Conservation (phyloP, 169 alveolate species). For the Plasmodium cynomolgi region DNA sequence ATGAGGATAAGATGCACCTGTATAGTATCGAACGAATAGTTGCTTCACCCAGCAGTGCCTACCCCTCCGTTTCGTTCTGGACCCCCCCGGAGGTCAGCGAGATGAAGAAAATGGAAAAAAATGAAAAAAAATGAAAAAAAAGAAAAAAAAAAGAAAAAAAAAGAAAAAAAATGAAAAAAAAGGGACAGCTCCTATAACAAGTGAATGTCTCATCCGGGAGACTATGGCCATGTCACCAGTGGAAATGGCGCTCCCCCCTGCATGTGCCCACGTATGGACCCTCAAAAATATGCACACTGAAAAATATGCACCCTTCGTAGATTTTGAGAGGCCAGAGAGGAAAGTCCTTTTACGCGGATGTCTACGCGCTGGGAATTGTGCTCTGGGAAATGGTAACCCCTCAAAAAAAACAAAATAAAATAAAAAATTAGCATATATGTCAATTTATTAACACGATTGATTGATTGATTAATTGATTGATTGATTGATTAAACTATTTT, state of each 20-base stretch:
- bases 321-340: constrained; percentile 28
- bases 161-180: not conserved
- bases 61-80: constrained; percentile 44
- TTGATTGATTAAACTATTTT: not conserved
- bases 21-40: constrained; percentile 12
- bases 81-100: constrained; percentile 67
- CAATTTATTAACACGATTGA: not conserved
- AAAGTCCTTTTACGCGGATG: constrained; percentile 14
- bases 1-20: constrained; percentile 10
- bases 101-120: not conserved
- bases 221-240: not conserved
- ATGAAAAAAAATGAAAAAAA: not conserved
- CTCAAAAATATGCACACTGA: not conserved
- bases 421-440: not conserved
- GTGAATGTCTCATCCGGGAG: not conserved
- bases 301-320: constrained; percentile 10
- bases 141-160: no score
- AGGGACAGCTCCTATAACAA: not conserved
- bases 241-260: not conserved
- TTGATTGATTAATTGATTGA: no score
- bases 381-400: constrained; percentile 62
- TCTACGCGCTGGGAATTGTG: constrained; percentile 65
- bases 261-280: not conserved
- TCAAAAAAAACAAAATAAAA: not conserved
- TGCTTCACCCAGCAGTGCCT: not conserved